phyloP scores from a whole-genome alignment of 176 grass and related monocot species.

The Puya raimondii region DNA sequence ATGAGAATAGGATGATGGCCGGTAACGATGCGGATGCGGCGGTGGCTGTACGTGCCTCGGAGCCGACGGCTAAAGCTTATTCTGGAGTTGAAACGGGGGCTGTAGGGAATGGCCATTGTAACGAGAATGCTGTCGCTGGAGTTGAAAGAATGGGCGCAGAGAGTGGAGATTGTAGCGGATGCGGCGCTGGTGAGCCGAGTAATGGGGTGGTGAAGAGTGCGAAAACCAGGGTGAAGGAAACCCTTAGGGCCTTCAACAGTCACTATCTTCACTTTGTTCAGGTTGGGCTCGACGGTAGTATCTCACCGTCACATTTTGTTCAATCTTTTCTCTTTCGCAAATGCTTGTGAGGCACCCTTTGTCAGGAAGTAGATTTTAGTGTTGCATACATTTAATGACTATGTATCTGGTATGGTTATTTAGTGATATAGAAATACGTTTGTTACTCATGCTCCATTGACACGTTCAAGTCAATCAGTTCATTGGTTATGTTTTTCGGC shows the following conservation, averaged over 20 bases:
- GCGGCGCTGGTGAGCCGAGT: not conserved
- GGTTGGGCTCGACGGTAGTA: constrained; percentile 17
- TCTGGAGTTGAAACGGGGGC: not conserved
- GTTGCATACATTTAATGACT: too few species aligned
- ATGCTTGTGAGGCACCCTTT: not conserved
- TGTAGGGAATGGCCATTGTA: constrained; percentile 4
- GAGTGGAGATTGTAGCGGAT: constrained; percentile 2
- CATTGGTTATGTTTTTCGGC: too few species aligned
- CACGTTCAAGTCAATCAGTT: too few species aligned
- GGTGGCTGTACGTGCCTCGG: not conserved
- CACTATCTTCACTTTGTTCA: constrained; percentile 74
- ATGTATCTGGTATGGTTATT: too few species aligned
- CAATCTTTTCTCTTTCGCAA: not conserved
- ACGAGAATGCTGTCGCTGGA: not conserved
- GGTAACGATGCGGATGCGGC: constrained; percentile 13
- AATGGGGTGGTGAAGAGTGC: constrained; percentile 30
- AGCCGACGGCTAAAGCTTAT: constrained; percentile 3
- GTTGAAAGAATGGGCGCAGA: constrained; percentile 5
- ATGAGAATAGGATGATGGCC: not conserved
- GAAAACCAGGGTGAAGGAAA: constrained; percentile 52
- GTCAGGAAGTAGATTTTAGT: not conserved
- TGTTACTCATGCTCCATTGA: too few species aligned
- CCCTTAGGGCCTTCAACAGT: constrained; percentile 54
- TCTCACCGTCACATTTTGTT: not conserved
- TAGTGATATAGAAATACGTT: too few species aligned